A percentile compares a stretch with the other conserved stretches of the same genome.
phyloP scores from a whole-genome alignment of 108 stramenopile species.

The Phaeodactylum tricornutum region DNA sequence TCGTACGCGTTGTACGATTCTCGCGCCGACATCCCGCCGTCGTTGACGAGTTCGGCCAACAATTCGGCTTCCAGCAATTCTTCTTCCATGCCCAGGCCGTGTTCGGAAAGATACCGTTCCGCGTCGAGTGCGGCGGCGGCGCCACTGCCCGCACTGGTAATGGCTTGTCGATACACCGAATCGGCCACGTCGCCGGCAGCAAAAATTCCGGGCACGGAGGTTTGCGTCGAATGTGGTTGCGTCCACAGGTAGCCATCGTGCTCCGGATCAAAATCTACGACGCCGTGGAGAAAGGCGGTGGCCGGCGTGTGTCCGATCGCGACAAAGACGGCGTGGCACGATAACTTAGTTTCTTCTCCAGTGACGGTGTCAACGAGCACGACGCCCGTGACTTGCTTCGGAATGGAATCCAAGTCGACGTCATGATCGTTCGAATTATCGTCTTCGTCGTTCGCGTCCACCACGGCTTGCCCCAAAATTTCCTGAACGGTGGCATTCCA shows the following conservation, averaged over 20 bases:
- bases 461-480: conserved; percentile 50
- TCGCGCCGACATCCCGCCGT: conserved; percentile 6
- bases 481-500: conserved; percentile 79
- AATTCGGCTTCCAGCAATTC: conserved; percentile 80
- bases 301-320: conserved; percentile 93
- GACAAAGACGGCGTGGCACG: conserved; percentile 82
- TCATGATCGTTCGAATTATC: conserved; percentile 18
- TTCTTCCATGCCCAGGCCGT: conserved; percentile 80
- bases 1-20: conserved; percentile 73
- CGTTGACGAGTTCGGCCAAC: conserved; percentile 61
- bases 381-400: conserved; percentile 61
- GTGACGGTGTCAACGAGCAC: conserved; percentile 52
- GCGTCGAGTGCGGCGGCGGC: conserved; percentile 93
- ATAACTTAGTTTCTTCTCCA: conserved; percentile 37
- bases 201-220: conserved; percentile 88
- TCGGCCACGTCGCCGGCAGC: conserved; percentile 94
- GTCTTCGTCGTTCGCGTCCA: conserved; percentile 9
- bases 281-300: conserved; percentile 70
- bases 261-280: conserved; percentile 76
- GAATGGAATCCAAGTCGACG: conserved; percentile 33
- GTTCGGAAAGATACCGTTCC: conserved; percentile 87
- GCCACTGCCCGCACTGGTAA: conserved; percentile 90
- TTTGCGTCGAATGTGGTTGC: conserved; percentile 46
- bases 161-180: conserved; percentile 89
- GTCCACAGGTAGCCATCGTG: conserved; percentile 77